Base-by-base conservation (phyloP, 2,329 filamentous ascomycete genomes). In the Pseudopithomyces chartarum region DNA sequence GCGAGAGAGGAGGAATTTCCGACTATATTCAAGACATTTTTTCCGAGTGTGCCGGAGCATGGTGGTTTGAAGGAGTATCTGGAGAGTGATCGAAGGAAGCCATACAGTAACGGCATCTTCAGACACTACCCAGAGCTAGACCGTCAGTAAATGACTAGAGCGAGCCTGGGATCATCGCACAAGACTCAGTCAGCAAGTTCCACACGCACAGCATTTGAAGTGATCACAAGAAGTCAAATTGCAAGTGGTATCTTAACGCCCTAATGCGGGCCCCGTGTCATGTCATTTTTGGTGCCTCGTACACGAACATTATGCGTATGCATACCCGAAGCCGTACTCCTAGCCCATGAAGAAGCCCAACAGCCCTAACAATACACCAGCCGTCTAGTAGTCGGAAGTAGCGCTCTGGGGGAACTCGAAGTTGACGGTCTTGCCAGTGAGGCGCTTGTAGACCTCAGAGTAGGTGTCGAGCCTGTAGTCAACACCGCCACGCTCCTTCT, bases 381-480 rank as follows among this genome's bases (percentile, higher is more conserved):
- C 64, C 67, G 76, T 84, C 85, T 95, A 96, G 84, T 90, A 96
- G 79, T 97, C 93, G 71, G 86, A 75, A 76, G 84, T 81, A 77
- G 84, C 84, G 78, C 85, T 86, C 85, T 96, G 90, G 76, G 95
- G 95, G 89, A 99, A 99, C 89, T 99, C 95, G 79, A 99, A 99
- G 82, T 89, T 88, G 80, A 98, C 95, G 79, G 88, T 88, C 84
- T 96, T 95, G 82, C 95, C 95, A 64, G 95, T 99, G 79, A 99
- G 86, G 77, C 92, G 90, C 83, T 92, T 92, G 91, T 99, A 99
- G 80, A 99, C 95, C 89, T 99, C 95, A 68, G 92, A 91, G 88
- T 99, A 99, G 80, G 94, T 97, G 84, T 99, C 95, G 74, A 99
- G 91, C 81, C 95, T 89, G 90, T 98, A 97, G 87, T 99, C 95